Evolutionary conservation across 352 stramenopile genomes (phyloP).

Genomic region (Phytophthora sp.): DNA sequence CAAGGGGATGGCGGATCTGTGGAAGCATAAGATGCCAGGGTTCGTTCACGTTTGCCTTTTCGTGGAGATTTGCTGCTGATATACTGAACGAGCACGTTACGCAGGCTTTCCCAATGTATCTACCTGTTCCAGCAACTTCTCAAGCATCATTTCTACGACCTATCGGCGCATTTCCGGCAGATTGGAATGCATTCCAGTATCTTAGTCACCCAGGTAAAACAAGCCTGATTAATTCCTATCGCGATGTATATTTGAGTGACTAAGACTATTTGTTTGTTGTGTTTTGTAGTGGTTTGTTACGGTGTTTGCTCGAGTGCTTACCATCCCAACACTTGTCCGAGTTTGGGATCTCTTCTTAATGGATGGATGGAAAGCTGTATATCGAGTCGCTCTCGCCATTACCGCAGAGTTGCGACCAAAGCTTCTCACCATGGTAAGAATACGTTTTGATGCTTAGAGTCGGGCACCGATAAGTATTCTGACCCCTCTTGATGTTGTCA

Average conservation of each 20-base stretch:
- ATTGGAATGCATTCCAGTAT: constrained; percentile 88
- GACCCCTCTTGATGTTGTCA: neutral
- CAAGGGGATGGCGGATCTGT: constrained; percentile 70
- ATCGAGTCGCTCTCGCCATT: constrained; percentile 71
- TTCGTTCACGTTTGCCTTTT: constrained; percentile 20
- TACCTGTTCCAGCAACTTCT: constrained; percentile 82
- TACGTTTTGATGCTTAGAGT: neutral
- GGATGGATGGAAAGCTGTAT: constrained; percentile 83
- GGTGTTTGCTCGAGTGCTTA: constrained; percentile 73
- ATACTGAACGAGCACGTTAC: neutral
- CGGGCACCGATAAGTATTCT: neutral
- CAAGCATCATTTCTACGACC: constrained; percentile 65
- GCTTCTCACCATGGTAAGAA: constrained; percentile 61
- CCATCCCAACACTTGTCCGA: constrained; percentile 46
- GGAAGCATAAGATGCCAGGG: constrained; percentile 82
- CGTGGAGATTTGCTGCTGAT: neutral
- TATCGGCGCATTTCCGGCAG: constrained; percentile 65
- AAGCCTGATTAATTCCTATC: neutral
- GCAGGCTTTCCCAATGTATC: constrained; percentile 70
- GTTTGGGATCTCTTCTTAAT: constrained; percentile 81
- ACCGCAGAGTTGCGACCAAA: constrained; percentile 59
- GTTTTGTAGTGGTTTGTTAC: constrained; percentile 81
- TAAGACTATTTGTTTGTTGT: constrained; percentile 1
- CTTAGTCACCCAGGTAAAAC: constrained; percentile 69
- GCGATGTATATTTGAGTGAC: neutral